phyloP scores from a whole-genome alignment of 495 filamentous ascomycete species.

The Achaetomiella virescens region DNA sequence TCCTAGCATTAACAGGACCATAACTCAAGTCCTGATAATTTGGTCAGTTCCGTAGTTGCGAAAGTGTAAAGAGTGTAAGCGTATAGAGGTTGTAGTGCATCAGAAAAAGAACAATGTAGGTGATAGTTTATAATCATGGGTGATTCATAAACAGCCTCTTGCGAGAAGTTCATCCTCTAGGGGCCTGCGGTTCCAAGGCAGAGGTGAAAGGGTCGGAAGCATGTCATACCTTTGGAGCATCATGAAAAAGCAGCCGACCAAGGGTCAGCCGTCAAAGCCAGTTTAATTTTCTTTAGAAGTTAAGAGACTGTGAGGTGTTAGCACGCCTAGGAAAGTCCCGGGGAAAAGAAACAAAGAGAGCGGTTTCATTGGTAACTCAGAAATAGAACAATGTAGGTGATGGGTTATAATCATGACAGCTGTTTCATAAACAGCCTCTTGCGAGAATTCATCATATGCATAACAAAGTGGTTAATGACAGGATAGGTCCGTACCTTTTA shows the following conservation, averaged over 20 bases:
- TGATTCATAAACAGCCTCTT: slow-evolving; percentile 46
- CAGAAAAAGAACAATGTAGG: slow-evolving; percentile 13
- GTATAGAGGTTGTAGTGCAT: too few relatives aligned
- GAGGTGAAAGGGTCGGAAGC: too few relatives aligned
- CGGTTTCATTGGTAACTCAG: slow-evolving; percentile 21
- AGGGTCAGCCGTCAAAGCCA: too few relatives aligned
- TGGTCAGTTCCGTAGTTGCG: too few relatives aligned
- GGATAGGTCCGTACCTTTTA: not conserved
- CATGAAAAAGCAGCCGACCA: not conserved
- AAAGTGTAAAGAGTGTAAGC: too few relatives aligned
- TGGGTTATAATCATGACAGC: slow-evolving; percentile 42
- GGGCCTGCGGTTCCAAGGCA: not conserved
- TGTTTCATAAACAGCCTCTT: slow-evolving; percentile 46
- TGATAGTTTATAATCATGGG: slow-evolving; percentile 41
- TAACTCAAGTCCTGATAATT: too few relatives aligned
- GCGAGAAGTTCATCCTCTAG: slow-evolving; percentile 32
- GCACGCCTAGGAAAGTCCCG: slow-evolving; percentile 10
- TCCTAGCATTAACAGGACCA: too few relatives aligned
- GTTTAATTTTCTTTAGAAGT: not conserved
- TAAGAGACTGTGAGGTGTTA: slow-evolving; percentile 30
- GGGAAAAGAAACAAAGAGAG: not conserved
- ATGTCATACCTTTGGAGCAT: too few relatives aligned
- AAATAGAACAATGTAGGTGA: slow-evolving; percentile 43
- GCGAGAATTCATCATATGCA: slow-evolving; percentile 32
- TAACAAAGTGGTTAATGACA: not conserved